Conservation (phyloP, 345 rosid species). For the Dipteronia dyeriana region DNA sequence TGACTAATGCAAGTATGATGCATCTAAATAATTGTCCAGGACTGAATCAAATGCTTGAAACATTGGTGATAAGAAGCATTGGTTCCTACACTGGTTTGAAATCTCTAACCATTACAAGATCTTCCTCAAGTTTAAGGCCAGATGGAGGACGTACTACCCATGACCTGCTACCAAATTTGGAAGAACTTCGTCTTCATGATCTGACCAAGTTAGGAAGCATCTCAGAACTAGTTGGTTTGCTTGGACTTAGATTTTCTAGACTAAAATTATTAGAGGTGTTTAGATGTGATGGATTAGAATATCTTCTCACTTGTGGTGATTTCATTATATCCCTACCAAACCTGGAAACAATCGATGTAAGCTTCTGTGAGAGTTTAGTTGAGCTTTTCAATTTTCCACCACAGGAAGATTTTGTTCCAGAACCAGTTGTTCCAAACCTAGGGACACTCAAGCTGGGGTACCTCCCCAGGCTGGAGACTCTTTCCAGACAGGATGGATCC, state of each 20-base stretch:
- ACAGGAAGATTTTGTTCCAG: slow-evolving; percentile 10
- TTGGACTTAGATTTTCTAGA: slow-evolving; percentile 23
- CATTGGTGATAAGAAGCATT: slow-evolving; percentile 26
- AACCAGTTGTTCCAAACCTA: slow-evolving; percentile 31
- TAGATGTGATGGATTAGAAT: too few relatives aligned
- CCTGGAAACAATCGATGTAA: slow-evolving; percentile 33
- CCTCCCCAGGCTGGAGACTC: slow-evolving; percentile 17
- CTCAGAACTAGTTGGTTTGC: neutral
- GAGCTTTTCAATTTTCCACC: slow-evolving; percentile 14
- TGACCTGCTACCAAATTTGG: too few relatives aligned
- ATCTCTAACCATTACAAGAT: slow-evolving; percentile 14
- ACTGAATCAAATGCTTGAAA: slow-evolving; percentile 29
- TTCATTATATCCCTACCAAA: slow-evolving; percentile 33
- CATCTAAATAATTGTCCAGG: slow-evolving; percentile 26
- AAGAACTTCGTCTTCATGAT: too few relatives aligned
- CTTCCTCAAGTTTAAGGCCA: neutral
- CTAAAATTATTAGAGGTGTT: too few relatives aligned
- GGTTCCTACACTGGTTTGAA: too few relatives aligned
- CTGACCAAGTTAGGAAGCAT: slow-evolving; percentile 26
- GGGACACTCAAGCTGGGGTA: slow-evolving; percentile 28
- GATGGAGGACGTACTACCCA: too few relatives aligned
- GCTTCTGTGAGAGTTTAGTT: slow-evolving; percentile 31
- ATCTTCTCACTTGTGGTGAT: neutral
- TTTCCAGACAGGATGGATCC: too few relatives aligned
- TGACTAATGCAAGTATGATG: slow-evolving; percentile 27